Evolutionary conservation across 2,329 filamentous ascomycete species (phyloP), one percentile per base, ranked within the genome.

Genomic region (Bipolaris gigantea): DNA sequence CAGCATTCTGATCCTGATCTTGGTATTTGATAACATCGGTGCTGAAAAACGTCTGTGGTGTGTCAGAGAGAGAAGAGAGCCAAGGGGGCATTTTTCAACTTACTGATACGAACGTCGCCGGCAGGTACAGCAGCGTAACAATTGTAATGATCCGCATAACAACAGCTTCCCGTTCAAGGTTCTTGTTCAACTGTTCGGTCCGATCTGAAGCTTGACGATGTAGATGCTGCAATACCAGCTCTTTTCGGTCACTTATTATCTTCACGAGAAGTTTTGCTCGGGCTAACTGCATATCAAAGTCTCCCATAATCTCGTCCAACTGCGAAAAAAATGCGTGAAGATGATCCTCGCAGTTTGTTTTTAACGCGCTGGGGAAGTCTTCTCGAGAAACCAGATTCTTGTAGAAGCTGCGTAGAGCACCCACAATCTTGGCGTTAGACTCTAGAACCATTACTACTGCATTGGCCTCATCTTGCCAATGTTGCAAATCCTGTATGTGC

Each of bases 11-110:
- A 42, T 50, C 50, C 44, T 61, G 61, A 34, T 67, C 58, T 50
- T 75, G 73, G 47, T 69, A 77, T 51, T 73, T 74, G 13, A 77
- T 50, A 9, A 77, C 62, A 41, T 76, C 74, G 0, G 75, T 77
- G 40, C 73, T 72, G 54, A 77, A 77, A 47, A 77, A 75, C 2
- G 75, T 76, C 67, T 75, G 6, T 0, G 1, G 3, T 33, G 2
- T 0, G 32, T 56, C 21, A 54, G 52, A 19, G 9, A 10, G 25
- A 30, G 27, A 27, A 11, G 25, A 9, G 5, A 27, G 5, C 19
- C 10, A 13, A 23, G 18, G 19, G 8, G 5, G 25, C 21, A 3
- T 9, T 11, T 25, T 18, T 18, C 3, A 16, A 51, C 66, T 57
- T 51, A 69, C 67, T 11, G 67, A 68, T 18, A 67, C 63, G 33